Base-by-base conservation (phyloP, 768 basidiomycete species). In the Suillus bovinus region DNA sequence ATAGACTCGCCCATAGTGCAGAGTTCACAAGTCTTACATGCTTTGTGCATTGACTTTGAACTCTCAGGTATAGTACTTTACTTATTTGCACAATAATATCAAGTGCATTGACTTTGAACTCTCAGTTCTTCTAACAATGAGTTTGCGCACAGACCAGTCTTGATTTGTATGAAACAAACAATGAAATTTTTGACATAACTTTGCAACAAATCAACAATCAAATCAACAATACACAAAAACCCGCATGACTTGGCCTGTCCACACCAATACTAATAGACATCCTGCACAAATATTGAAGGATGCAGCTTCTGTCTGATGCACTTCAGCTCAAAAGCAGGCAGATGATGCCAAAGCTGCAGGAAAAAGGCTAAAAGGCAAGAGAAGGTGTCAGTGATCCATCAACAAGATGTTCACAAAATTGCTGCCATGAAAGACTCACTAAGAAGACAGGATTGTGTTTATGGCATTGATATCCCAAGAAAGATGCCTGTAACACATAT, bases 311-410 rank as follows among this genome's bases (percentile, higher is more conserved):
- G 2, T 4, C 1, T 22, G n/a, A 20, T 17, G 36, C 29, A 57
- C 36, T 20, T 57, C 36, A 2, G 14, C 56, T n/a, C 56, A 57
- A 41, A 57, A 57, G 36, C 36, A 57, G 29, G 36, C 56, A 9
- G 34, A 57, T 41, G 22, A 57, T 20, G 36, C 17, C 4, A 41
- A 33, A 33, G 56, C 56, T 17, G 22, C 56, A 38, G 56, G 8
- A 57, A 36, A 36, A 57, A 41, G 24, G 56, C 56, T 3, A 2
- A 17, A 57, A 13, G 4, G 8, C 1, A 31, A 57, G 56, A 57
- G 22, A 38, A 39, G 22, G 29, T 22, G 24, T 38, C 36, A 24
- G 41, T 24, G 29, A 57, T 38, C 4, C 16, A 17, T 57, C 56
- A 57, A 39, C 3, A 57, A 14, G 36, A 29, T 38, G 36, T 57